Conservation (phyloP, 202 grass and related monocot genomes). For the Eragrostis tef region DNA sequence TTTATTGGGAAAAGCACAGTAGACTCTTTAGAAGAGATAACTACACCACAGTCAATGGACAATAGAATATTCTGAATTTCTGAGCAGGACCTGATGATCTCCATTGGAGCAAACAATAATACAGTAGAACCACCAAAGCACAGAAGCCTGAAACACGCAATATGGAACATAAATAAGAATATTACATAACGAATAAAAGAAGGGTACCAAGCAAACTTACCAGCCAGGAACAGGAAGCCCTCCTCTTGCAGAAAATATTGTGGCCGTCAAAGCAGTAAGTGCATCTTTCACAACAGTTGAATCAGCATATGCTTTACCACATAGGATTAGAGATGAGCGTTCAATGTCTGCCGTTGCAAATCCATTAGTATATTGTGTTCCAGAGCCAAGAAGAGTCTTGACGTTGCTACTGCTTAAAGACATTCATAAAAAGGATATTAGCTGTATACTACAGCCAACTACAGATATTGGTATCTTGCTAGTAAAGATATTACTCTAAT, state of each 20-base stretch:
- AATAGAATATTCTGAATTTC: conserved; percentile 56
- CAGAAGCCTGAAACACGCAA: conserved; percentile 62
- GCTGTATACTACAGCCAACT: conserved; percentile 2
- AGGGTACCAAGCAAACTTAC: conserved; percentile 48
- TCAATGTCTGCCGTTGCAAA: conserved; percentile 79
- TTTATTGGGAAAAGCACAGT: conserved; percentile 63
- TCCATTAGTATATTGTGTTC: conserved; percentile 59
- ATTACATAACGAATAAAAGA: neutral
- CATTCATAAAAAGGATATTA: conserved; percentile 32
- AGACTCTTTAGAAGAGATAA: conserved; percentile 59
- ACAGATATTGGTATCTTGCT: conserved; percentile 17
- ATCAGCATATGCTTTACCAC: conserved; percentile 83
- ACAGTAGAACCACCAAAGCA: conserved; percentile 54
- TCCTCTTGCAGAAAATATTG: conserved; percentile 74
- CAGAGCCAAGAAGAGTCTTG: conserved; percentile 61
- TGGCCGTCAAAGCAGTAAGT: conserved; percentile 72
- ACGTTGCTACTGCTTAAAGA: conserved; percentile 66
- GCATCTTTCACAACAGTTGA: conserved; percentile 62
- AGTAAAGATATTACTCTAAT: conserved; percentile 29
- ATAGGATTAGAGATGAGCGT: conserved; percentile 73
- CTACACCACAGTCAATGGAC: conserved; percentile 64
- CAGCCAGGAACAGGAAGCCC: conserved; percentile 69
- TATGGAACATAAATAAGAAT: conserved; percentile 44
- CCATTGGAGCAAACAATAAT: conserved; percentile 69
- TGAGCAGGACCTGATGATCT: conserved; percentile 52